phyloP scores from a whole-genome alignment of 2,329 filamentous ascomycete genomes.

The Paecilomyces niveus region DNA sequence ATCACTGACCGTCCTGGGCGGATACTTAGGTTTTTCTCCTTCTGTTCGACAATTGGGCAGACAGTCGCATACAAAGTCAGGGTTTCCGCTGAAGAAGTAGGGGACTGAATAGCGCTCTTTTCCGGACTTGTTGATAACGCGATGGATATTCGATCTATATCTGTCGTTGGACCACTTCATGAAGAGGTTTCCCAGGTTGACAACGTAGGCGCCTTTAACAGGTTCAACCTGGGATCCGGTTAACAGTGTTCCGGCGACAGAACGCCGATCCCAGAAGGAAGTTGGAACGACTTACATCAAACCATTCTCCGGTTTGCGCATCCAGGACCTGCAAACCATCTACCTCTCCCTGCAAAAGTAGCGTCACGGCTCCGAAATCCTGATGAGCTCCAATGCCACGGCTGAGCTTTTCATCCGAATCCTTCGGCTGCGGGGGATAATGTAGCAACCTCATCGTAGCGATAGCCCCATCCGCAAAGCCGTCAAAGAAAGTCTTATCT shows the following conservation, averaged over 20 bases:
- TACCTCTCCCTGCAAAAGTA: constrained; percentile 21
- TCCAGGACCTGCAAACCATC: constrained; percentile 23
- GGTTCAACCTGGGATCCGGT: constrained; percentile 10
- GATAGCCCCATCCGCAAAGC: constrained; percentile 28
- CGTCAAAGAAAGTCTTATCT: constrained; percentile 29
- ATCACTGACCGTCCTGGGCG: constrained; percentile 23
- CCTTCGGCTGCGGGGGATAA: constrained; percentile 34
- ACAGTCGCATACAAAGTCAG: background rate
- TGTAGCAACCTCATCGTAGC: constrained; percentile 39
- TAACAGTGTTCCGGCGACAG: background rate
- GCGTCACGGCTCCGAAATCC: constrained; percentile 26
- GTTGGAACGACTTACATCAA: constrained; percentile 5
- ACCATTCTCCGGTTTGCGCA: constrained; percentile 14
- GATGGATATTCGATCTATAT: constrained; percentile 26
- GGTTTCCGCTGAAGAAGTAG: constrained; percentile 30
- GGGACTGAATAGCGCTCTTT: constrained; percentile 26
- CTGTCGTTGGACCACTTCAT: constrained; percentile 27
- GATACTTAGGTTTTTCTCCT: background rate
- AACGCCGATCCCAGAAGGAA: background rate
- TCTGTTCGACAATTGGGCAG: background rate
- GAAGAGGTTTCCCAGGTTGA: constrained; percentile 39
- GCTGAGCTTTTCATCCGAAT: constrained; percentile 24
- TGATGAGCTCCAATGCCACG: constrained; percentile 26
- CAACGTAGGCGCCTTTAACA: constrained; percentile 16
- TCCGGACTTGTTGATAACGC: constrained; percentile 26